phyloP scores from a whole-genome alignment of 2,329 filamentous ascomycete species.

The Lecanicillium sp. region DNA sequence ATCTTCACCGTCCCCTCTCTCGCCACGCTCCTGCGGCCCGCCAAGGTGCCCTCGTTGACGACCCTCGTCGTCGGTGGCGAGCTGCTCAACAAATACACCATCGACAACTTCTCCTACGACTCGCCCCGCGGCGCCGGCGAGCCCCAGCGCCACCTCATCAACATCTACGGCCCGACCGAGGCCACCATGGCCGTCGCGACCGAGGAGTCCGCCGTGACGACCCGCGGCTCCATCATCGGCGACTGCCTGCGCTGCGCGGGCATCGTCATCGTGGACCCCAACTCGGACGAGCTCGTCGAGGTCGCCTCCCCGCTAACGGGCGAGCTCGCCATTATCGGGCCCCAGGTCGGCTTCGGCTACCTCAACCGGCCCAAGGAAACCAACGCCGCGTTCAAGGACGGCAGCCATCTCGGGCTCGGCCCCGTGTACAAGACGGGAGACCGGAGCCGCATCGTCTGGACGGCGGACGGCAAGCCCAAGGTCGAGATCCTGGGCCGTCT shows the following conservation, averaged over 20 bases:
- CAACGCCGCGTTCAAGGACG: constrained; percentile 9
- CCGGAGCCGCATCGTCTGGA: constrained; percentile 11
- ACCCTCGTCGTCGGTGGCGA: constrained; percentile 14
- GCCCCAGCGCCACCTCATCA: constrained; percentile 9
- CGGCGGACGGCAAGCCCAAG: constrained; percentile 11
- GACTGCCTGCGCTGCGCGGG: constrained; percentile 10
- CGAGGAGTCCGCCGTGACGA: constrained; percentile 3
- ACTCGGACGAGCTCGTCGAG: constrained; percentile 7
- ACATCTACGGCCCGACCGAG: constrained; percentile 13
- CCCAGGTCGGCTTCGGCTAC: constrained; percentile 15
- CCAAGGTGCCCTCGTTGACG: constrained; percentile 12
- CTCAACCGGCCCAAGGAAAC: constrained; percentile 14
- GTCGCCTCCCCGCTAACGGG: constrained; percentile 5
- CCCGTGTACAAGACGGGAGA: constrained; percentile 12
- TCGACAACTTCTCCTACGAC: constrained; percentile 12
- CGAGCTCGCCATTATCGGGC: constrained; percentile 23
- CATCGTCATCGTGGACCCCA: constrained; percentile 12
- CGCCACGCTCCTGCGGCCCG: constrained; percentile 11
- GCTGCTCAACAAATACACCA: constrained; percentile 11
- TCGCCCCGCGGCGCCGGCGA: constrained; percentile 35
- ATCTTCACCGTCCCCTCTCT: constrained; percentile 14
- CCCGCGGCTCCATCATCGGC: constrained; percentile 12
- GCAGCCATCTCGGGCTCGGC: constrained; percentile 32
- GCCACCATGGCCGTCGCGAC: constrained; percentile 12
- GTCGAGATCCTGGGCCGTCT: constrained; percentile 12